Conservation (phyloP, 176 grass and related monocot species). For the Stipa capillata region DNA sequence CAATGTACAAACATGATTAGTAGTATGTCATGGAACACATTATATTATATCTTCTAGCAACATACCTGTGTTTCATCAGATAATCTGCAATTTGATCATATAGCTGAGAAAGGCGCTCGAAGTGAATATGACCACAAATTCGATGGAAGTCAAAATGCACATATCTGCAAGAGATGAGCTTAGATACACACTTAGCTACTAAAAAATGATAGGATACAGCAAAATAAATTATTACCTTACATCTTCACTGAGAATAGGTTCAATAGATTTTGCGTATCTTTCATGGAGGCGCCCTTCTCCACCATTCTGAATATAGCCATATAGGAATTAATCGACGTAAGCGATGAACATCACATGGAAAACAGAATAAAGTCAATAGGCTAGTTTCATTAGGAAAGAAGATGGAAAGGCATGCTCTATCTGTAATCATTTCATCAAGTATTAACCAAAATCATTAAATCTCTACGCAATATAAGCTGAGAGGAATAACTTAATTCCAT, state of each 20-base stretch:
- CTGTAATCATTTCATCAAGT: not conserved
- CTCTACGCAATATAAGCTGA: not conserved
- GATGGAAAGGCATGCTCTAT: not conserved
- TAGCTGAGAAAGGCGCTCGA: conserved; percentile 89
- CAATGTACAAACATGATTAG: not conserved
- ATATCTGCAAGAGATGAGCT: conserved; percentile 52
- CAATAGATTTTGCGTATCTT: conserved; percentile 67
- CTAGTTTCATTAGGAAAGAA: not conserved
- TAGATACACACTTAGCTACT: conserved; percentile 9
- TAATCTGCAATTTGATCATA: conserved; percentile 84
- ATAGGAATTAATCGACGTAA: conserved; percentile 16
- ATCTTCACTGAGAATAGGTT: conserved; percentile 78
- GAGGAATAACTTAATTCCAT: not conserved
- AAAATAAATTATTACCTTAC: conserved; percentile 51
- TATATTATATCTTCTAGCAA: not conserved
- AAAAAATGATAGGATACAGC: not conserved
- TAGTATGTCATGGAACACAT: not conserved
- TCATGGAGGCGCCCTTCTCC: conserved; percentile 78
- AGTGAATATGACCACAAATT: conserved; percentile 91
- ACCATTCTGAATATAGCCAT: conserved; percentile 50
- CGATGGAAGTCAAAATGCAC: conserved; percentile 93
- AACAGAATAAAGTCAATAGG: conserved; percentile 19
- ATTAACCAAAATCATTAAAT: not conserved
- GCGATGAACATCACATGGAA: not conserved
- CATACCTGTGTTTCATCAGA: conserved; percentile 76